Percentiles rank a stretch among this genome's conserved stretches.
phyloP scores from a whole-genome alignment of 2,329 filamentous ascomycete genomes.

The Exophiala bonariae region DNA sequence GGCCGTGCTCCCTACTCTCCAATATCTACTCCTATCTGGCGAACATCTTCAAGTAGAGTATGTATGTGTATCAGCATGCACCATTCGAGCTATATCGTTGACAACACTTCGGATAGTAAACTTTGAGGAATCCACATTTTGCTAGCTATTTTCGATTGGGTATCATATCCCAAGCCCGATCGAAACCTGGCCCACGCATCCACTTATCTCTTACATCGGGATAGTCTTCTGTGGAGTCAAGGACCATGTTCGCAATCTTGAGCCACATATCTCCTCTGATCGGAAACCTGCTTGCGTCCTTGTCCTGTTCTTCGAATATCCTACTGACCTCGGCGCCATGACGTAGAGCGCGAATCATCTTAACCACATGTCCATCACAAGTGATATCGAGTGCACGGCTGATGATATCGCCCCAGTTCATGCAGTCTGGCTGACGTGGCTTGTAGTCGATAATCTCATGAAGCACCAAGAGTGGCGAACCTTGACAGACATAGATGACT shows the following conservation, averaged over 20 bases:
- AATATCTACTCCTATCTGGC: too few species aligned
- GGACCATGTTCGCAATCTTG: constrained; percentile 43
- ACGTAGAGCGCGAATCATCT: constrained; percentile 69
- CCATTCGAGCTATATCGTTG: too few species aligned
- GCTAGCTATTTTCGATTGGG: constrained; percentile 20
- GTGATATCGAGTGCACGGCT: constrained; percentile 42
- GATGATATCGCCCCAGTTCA: constrained; percentile 46
- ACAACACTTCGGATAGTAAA: too few species aligned
- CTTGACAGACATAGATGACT: constrained; percentile 60
- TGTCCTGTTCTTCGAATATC: constrained; percentile 35
- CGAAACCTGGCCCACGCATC: constrained; percentile 40
- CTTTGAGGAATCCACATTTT: too few species aligned
- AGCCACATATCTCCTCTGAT: constrained; percentile 45
- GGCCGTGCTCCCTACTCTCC: too few species aligned
- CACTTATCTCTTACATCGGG: constrained; percentile 26
- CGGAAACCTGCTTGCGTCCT: constrained; percentile 27
- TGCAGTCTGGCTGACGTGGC: too few species aligned
- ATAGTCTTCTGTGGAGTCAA: constrained; percentile 27
- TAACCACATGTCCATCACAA: constrained; percentile 80
- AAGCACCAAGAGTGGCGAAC: background rate
- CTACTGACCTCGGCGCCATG: constrained; percentile 58
- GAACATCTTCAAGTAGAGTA: too few species aligned
- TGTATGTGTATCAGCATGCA: too few species aligned
- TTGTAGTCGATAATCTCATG: too few species aligned
- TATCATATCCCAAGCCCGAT: constrained; percentile 38